Evolutionary conservation across 257 asterid genomes (phyloP), one percentile per base, ranked within the genome.

Genomic region (Echites panduratus): DNA sequence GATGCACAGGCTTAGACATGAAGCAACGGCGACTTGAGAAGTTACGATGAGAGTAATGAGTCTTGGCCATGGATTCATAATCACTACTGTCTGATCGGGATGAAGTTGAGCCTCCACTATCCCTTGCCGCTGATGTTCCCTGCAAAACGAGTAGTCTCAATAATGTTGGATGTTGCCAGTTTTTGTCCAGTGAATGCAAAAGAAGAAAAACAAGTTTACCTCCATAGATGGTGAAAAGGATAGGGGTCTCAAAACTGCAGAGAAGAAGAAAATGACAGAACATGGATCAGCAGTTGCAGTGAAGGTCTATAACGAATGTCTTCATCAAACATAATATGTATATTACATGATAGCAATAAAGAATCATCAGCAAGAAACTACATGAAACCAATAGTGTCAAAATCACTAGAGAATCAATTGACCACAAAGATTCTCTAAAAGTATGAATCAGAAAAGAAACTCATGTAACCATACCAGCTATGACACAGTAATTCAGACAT

Each of bases 11-110:
- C 77, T 92, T 95, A 19, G 98, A 87, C 97, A 89, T 87, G 56
- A 95, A 95, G 89, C 88, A 85, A 13, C 95, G 86, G 2, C 92
- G 95, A 76, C 78, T 79, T 12, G 93, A 70, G 67, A 83, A 83
- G 79, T 84, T 87, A 57, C 90, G 93, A 72, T 91, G 90, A 76
- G 90, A 82, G 58, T 90, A 66, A 70, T 92, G 92, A 2, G 94
- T 77, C 74, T 86, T 92, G 78, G 84, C 73, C 79, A 84, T 73
- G 71, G 97, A 83, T 70, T 89, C 96, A 11, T 81, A 82, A 38
- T 95, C 98, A 40, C 96, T 92, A 70, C 93, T 92, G 82, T 92
- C 98, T 9, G 99, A 95, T 71, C 90, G 88, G 50, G 98, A 89
- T 71, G 97, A 95, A 70, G 87, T 86, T 11, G 98, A 95, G 67